Evolutionary conservation across 139 green algal species (phyloP).

Genomic region (Chlamydomonas schloesseri): DNA sequence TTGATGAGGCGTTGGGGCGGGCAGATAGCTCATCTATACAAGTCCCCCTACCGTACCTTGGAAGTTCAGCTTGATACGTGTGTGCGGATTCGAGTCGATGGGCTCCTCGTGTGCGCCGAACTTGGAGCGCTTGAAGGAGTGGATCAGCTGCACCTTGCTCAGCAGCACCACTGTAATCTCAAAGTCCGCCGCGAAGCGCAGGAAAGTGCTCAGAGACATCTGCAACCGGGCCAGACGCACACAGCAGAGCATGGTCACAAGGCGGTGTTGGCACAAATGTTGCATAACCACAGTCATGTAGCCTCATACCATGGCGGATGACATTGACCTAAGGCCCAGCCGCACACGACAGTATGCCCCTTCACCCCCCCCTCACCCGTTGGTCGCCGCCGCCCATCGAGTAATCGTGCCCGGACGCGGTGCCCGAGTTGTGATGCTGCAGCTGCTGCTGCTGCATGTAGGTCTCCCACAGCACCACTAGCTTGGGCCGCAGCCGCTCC

Average conservation of each 20-base stretch:
- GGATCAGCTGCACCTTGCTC: slow-evolving; percentile 39
- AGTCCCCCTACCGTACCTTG: slow-evolving; percentile 23
- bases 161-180: slow-evolving; percentile 44
- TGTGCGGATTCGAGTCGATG: slow-evolving; percentile 38
- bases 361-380: background rate
- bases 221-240: background rate
- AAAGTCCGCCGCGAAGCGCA: slow-evolving; percentile 48
- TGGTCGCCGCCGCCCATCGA: background rate
- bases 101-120: slow-evolving; percentile 18
- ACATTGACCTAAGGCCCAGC: too few relatives aligned
- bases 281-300: too few relatives aligned
- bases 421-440: background rate
- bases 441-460: slow-evolving; percentile 29
- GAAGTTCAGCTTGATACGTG: slow-evolving; percentile 28
- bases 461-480: slow-evolving; percentile 18
- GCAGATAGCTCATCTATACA: too few relatives aligned
- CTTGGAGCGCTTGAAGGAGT: slow-evolving; percentile 42
- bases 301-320: too few relatives aligned
- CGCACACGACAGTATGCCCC: too few relatives aligned
- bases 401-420: too few relatives aligned
- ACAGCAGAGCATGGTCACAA: too few relatives aligned
- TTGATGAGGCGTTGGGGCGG: too few relatives aligned
- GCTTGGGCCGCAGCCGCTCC: slow-evolving; percentile 37
- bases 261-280: too few relatives aligned
- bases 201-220: slow-evolving; percentile 36